These are phyloP conservation scores for Brettanomyces naardenensis DNA, from an alignment of 805 yeast genomes.

Conservation along the genomic window DNA sequence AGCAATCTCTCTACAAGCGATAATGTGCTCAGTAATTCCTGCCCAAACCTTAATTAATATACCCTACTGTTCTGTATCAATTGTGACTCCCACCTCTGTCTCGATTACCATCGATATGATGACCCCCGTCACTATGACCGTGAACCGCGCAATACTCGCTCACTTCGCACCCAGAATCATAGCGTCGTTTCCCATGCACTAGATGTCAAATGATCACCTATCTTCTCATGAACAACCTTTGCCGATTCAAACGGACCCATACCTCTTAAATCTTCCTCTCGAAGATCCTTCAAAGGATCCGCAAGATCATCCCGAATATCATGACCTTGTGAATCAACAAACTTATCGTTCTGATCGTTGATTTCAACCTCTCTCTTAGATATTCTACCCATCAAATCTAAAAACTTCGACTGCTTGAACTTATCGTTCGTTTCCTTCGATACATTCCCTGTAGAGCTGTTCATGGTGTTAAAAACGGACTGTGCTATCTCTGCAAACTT, in stretches of 20 bases:
- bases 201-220: constrained; percentile 12
- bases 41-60: too few species aligned
- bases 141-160: too few species aligned
- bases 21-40: too few species aligned
- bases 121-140: too few species aligned
- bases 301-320: constrained; percentile 5
- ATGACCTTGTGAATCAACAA: constrained; percentile 21
- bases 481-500: constrained; percentile 33
- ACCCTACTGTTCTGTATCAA: too few species aligned
- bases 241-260: constrained; percentile 19
- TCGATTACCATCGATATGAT: too few species aligned
- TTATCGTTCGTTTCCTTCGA: constrained; percentile 27
- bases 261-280: constrained; percentile 13
- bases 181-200: constrained; percentile 15
- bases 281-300: constrained; percentile 15
- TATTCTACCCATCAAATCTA: constrained; percentile 33
- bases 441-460: constrained; percentile 16
- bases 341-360: constrained; percentile 26
- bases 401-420: constrained; percentile 32
- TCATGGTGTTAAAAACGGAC: constrained; percentile 31
- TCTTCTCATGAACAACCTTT: constrained; percentile 12
- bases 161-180: too few species aligned
- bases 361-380: constrained; percentile 32
- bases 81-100: too few species aligned
- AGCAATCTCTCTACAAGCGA: too few species aligned